Evolutionary conservation across 495 filamentous ascomycete genomes (phyloP), one percentile per base, ranked within the genome.

Genomic region (Penicillium robsamsonii): DNA sequence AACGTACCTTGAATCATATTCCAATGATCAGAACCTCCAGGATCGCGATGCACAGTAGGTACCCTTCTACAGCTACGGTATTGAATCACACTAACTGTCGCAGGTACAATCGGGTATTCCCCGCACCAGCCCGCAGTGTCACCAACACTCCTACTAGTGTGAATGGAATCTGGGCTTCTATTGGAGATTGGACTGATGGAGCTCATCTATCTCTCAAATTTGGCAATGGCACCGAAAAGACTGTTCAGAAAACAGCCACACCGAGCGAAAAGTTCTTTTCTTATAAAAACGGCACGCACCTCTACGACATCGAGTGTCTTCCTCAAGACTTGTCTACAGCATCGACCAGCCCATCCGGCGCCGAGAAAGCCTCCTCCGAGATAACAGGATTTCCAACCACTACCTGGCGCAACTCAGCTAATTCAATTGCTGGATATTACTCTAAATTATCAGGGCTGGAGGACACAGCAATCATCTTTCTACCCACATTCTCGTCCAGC

Each of bases 321-420:
- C 66, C 66, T 12, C 54, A 46, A 13, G 57, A 37, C 18, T 45
- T 59, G 11, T 53, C 57, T 12, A 48, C 57, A 13, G 49, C 42
- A 11, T 35, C 55, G 18, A 43, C 18, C 24, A 50, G 61, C 25
- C 46, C 46, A 3, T 47, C 63, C 1, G 58, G 80, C 78, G 53
- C 84, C 76, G 57, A 88, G 81, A 30, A 84, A 79, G 58, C 88
- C 84, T 64, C 88, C 84, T 64, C 63, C 0, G 61, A 57, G 29
- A 25, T 59, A 1, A 29, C 52, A 7, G 66, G 66, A 10, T 49
- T 67, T 55, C 86, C 87, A 17, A 84, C 84, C 60, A 81, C 84
- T 31, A 80, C 81, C 35, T 84, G 87, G 58, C 83, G 60, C 29
- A 64, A 59, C 37, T 60, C 61, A 10, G 51, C 60, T 20, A 66